Percentiles rank a stretch among this genome's conserved stretches.
Conservation (phyloP, 257 asterid genomes). For the Primulina tabacum region DNA sequence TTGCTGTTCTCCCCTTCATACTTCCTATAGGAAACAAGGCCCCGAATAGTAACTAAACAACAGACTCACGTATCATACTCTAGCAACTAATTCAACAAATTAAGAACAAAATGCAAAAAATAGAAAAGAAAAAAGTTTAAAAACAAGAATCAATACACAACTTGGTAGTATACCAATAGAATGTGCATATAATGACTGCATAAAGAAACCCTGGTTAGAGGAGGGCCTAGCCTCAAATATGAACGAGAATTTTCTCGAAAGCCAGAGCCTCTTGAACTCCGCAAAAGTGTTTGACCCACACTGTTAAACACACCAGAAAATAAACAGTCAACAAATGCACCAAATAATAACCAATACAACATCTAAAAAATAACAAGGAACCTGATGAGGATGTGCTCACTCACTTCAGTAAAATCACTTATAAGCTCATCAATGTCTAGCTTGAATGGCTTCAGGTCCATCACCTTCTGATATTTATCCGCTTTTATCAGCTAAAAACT, state of each 20-base stretch:
- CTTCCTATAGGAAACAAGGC: neutral
- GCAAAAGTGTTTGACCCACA: constrained; percentile 51
- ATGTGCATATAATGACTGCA: constrained; percentile 85
- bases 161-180: constrained; percentile 42
- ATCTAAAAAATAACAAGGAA: neutral
- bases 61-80: constrained; percentile 13
- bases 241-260: constrained; percentile 64
- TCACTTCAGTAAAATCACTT: constrained; percentile 57
- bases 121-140: neutral
- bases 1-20: neutral
- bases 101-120: neutral
- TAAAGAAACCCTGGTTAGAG: constrained; percentile 70
- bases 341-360: neutral
- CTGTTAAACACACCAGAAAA: constrained; percentile 32
- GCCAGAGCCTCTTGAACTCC: constrained; percentile 78
- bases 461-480: too few species aligned
- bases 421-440: constrained; percentile 82
- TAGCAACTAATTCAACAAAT: neutral
- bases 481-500: constrained; percentile 9
- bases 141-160: constrained; percentile 7
- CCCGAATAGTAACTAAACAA: neutral
- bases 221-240: constrained; percentile 84
- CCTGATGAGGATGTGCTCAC: constrained; percentile 1
- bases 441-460: too few species aligned
- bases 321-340: constrained; percentile 5